phyloP scores from a whole-genome alignment of 2,329 filamentous ascomycete species.

The Arthroderma sp. region DNA sequence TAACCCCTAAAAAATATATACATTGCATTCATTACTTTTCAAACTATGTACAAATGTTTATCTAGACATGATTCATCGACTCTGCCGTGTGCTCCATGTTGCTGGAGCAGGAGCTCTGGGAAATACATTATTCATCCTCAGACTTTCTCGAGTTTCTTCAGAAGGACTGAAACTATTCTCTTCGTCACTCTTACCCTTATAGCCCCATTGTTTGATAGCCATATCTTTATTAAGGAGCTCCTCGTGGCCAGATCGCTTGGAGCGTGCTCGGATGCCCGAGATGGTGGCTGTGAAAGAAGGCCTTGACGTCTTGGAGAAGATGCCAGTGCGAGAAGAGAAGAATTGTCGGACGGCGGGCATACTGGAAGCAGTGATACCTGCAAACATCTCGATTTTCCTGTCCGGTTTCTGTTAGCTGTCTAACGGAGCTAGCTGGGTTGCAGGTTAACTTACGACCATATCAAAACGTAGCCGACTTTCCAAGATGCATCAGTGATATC shows the following conservation, averaged over 20 bases:
- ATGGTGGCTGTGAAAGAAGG: neutral
- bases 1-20: neutral
- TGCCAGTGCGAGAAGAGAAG: neutral
- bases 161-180: neutral
- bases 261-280: neutral
- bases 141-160: neutral
- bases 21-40: neutral
- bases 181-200: neutral
- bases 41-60: neutral
- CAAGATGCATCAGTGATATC: conserved; percentile 4
- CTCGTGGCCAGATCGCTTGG: neutral
- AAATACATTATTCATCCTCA: neutral
- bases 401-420: neutral
- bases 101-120: neutral
- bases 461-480: conserved; percentile 4
- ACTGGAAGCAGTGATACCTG: conserved; percentile 3
- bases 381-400: conserved; percentile 1
- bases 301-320: neutral
- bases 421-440: neutral
- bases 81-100: neutral
- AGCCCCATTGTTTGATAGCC: neutral
- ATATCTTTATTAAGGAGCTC: conserved; percentile 3
- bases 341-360: conserved; percentile 4
- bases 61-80: neutral
- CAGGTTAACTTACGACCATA: neutral